phyloP scores from a whole-genome alignment of 192 early-diverging fungal genomes.

The Dimargaris xerosporica region DNA sequence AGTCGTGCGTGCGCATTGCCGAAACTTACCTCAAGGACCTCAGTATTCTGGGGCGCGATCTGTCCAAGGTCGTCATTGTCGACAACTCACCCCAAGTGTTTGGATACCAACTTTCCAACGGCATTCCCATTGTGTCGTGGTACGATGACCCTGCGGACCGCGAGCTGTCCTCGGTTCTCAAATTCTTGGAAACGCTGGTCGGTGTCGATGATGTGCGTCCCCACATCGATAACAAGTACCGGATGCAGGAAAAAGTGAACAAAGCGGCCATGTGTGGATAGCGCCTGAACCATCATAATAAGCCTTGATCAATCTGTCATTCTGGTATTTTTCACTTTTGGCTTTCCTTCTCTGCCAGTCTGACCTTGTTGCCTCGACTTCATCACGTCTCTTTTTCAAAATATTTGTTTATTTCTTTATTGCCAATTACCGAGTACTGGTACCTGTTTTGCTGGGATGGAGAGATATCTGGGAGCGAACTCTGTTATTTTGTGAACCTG shows the following conservation, averaged over 20 bases:
- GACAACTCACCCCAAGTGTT: constrained; percentile 64
- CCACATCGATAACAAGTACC: constrained; percentile 32
- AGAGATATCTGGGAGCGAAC: too few relatives aligned
- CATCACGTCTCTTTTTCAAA: too few relatives aligned
- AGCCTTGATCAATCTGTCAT: too few relatives aligned
- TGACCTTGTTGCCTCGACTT: too few relatives aligned
- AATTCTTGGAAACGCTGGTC: constrained; percentile 39
- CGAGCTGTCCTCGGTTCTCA: constrained; percentile 43
- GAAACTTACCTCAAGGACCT: constrained; percentile 61
- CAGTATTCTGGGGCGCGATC: constrained; percentile 46
- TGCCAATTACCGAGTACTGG: too few relatives aligned
- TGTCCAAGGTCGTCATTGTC: constrained; percentile 42
- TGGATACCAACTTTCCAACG: constrained; percentile 56
- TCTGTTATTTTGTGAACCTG: too few relatives aligned
- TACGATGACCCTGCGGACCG: constrained; percentile 49
- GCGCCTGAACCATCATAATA: too few relatives aligned
- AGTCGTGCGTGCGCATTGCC: constrained; percentile 45
- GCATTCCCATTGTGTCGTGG: constrained; percentile 57
- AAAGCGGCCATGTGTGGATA: neutral
- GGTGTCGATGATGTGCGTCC: constrained; percentile 54
- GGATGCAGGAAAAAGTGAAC: constrained; percentile 1
- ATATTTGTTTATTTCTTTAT: too few relatives aligned
- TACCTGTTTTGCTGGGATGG: too few relatives aligned
- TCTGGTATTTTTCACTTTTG: too few relatives aligned
- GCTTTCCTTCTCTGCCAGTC: too few relatives aligned